Base-by-base conservation (phyloP, 805 yeast species). In the Metahyphopichia silvanorum region DNA sequence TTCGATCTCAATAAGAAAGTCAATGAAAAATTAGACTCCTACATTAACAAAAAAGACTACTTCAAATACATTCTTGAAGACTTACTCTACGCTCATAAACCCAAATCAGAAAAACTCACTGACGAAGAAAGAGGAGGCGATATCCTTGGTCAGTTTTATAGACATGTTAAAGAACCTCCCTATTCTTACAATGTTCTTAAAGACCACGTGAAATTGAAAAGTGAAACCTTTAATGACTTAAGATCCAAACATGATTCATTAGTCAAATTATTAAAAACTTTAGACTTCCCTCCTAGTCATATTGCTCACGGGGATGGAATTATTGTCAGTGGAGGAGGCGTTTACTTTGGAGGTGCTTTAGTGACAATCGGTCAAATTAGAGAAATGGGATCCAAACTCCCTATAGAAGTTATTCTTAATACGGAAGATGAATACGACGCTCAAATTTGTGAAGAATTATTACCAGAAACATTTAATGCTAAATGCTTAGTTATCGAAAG, bases 371-470 rank as follows among this genome's bases (percentile, higher is more conserved):
- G 44, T 6, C 58, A 55, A 26, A 32, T 51, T 11, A 35, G 60
- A 21, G 55, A 50, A 29, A 31, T 35, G 34, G 60, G 58, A 13
- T 48, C 55, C 20, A 32, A 37, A 32, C 43, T 53, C 15, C 60
- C 60, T 11, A 49, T 54, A 16, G 60, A 54, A 36, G 40, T 53
- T n/a, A 36, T 53, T 21, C 47, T 73, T 10, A 72, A 76, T 9
- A 38, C 52, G 4, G 49, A 47, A 6, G 49, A 46, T 1, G 74
- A 70, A 25, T 69, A 67, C 40, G 40, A 46, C 18, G 26, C 24
- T 10, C 70, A 69, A 19, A 49, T 53, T 12, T 74, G 79, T 46
- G 61, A 63, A 19, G 44, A 43, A 2, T 36, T 67, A 1, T 41
- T 69, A 12, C 76, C 75, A 32, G 35, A 45, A 14, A 38, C 43